Percentiles rank a stretch among this genome's conserved stretches.
phyloP scores from a whole-genome alignment of 2,329 filamentous ascomycete species.

The Albophoma yamanashiensis region DNA sequence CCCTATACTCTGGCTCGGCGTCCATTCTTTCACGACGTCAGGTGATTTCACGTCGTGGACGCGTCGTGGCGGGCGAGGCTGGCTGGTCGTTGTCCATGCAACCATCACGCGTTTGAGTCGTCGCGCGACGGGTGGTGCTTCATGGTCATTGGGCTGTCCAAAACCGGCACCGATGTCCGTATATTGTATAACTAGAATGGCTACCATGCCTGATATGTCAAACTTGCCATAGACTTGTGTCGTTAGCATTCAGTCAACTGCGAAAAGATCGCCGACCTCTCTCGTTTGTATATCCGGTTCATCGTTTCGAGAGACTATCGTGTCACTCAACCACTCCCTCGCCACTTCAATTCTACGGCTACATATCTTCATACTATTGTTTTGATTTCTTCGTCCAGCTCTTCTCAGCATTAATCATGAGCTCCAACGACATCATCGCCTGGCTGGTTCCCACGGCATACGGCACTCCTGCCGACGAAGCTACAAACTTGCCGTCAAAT shows the following conservation, averaged over 20 bases:
- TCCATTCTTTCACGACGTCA: background rate
- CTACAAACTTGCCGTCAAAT: conserved; percentile 21
- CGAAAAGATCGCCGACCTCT: background rate
- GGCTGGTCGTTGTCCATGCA: background rate
- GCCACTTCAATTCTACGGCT: background rate
- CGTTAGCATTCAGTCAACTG: background rate
- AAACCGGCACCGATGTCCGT: background rate
- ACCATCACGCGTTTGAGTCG: background rate
- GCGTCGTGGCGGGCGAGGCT: background rate
- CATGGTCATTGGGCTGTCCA: background rate
- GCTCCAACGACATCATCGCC: conserved; percentile 21
- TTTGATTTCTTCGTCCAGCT: background rate
- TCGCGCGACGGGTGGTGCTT: background rate
- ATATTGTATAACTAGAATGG: background rate
- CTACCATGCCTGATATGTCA: background rate
- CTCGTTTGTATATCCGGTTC: background rate
- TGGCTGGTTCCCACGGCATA: conserved; percentile 27
- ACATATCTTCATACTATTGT: background rate
- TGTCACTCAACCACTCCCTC: background rate
- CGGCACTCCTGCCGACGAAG: conserved; percentile 20
- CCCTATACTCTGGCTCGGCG: background rate
- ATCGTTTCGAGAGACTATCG: background rate
- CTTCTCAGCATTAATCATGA: conserved; percentile 8
- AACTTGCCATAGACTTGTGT: background rate
- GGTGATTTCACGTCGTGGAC: background rate